Evolutionary conservation across 768 basidiomycete species (phyloP).

Genomic region (Leucocoprinus birnbaumii): DNA sequence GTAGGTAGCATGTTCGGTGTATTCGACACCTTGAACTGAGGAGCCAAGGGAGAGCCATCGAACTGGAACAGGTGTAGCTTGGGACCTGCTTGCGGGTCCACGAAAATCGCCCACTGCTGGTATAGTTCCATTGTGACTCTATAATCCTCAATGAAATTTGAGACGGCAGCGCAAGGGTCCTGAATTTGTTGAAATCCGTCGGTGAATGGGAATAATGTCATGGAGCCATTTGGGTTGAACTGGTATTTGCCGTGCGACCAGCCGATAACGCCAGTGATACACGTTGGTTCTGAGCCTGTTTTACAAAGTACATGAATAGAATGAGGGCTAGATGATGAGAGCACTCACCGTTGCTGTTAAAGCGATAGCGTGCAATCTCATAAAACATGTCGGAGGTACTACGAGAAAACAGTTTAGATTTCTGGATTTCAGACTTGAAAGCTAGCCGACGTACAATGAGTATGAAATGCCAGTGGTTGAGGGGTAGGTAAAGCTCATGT

Average conservation of each 20-base stretch:
- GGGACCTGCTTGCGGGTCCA: conserved; percentile 56
- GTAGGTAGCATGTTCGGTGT: conserved; percentile 90
- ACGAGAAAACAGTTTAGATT: conserved; percentile 33
- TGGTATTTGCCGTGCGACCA: conserved; percentile 87
- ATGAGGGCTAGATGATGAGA: neutral
- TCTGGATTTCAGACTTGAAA: neutral
- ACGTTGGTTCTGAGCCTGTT: conserved; percentile 77
- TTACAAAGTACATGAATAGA: neutral
- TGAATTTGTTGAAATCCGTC: conserved; percentile 97
- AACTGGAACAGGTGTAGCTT: conserved; percentile 77
- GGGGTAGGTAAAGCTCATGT: conserved; percentile 83
- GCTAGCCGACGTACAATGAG: conserved; percentile 71
- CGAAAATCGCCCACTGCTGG: conserved; percentile 65
- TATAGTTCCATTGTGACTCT: conserved; percentile 66
- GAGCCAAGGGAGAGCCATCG: conserved; percentile 76
- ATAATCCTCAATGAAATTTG: conserved; percentile 86
- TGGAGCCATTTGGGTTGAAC: conserved; percentile 74
- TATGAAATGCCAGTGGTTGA: conserved; percentile 81
- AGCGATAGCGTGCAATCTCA: conserved; percentile 90
- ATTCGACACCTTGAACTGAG: conserved; percentile 60
- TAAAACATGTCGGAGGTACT: conserved; percentile 66
- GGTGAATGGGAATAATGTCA: conserved; percentile 66
- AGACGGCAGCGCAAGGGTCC: conserved; percentile 85
- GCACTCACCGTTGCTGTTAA: conserved; percentile 75
- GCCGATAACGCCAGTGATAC: conserved; percentile 84